Evolutionary conservation across 257 asterid genomes (phyloP).

Genomic region (Capsicum chinense): DNA sequence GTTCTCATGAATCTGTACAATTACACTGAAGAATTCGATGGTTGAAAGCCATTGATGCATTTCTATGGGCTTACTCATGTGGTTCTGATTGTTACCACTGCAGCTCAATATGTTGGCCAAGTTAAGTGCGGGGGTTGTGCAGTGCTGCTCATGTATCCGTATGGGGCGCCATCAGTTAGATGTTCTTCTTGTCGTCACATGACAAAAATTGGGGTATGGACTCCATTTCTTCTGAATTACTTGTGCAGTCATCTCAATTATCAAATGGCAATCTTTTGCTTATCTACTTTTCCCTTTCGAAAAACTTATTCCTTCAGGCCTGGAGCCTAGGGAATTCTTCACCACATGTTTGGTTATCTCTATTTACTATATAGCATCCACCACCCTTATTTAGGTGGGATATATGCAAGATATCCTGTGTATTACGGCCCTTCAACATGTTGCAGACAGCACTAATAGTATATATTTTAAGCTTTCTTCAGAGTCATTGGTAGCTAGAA

Average conservation of each 20-base stretch:
- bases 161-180: slow-evolving; percentile 76
- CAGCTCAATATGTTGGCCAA: slow-evolving; percentile 91
- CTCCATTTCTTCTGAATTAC: slow-evolving; percentile 29
- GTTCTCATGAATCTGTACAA: background rate
- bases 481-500: slow-evolving; percentile 19
- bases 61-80: background rate
- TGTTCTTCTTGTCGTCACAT: slow-evolving; percentile 76
- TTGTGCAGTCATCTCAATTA: background rate
- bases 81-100: slow-evolving; percentile 24
- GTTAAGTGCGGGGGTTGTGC: slow-evolving; percentile 79
- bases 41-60: background rate
- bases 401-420: background rate
- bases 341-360: too few relatives aligned
- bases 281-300: background rate
- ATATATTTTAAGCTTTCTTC: slow-evolving; percentile 3
- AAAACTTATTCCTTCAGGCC: background rate
- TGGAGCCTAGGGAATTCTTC: background rate
- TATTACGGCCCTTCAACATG: background rate
- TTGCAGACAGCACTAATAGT: background rate
- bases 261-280: background rate
- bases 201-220: slow-evolving; percentile 77
- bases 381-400: background rate
- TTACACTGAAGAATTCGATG: background rate
- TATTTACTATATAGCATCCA: background rate
- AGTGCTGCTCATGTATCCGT: slow-evolving; percentile 78